Conservation (phyloP, 2,329 filamentous ascomycete species). For the Colletotrichum spaethianum region DNA sequence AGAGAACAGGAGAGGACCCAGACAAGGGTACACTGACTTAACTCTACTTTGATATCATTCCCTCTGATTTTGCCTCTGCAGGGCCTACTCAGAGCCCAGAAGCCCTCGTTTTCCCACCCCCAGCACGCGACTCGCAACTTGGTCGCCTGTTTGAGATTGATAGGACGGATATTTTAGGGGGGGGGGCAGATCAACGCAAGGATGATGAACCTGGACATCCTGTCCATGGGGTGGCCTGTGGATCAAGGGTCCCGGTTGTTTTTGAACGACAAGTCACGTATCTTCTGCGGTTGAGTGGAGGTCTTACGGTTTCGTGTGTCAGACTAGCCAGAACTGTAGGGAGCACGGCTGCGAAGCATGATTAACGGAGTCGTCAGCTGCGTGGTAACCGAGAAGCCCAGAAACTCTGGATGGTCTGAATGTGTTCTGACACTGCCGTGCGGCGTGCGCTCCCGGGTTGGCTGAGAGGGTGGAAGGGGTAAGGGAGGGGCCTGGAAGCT, state of each 20-base stretch:
- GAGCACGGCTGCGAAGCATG: conserved; percentile 40
- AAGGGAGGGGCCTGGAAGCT: neutral
- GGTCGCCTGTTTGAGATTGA: conserved; percentile 66
- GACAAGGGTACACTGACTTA: conserved; percentile 36
- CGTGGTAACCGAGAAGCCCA: conserved; percentile 26
- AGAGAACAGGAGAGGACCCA: conserved; percentile 24
- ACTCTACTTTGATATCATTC: conserved; percentile 39
- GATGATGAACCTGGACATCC: conserved; percentile 43
- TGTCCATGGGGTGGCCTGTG: conserved; percentile 37
- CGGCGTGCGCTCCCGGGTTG: conserved; percentile 42
- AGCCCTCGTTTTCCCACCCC: conserved; percentile 27
- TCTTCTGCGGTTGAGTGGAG: conserved; percentile 38
- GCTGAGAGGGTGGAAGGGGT: conserved; percentile 17
- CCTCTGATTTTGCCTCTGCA: conserved; percentile 34
- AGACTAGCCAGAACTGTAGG: conserved; percentile 43
- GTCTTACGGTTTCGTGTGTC: conserved; percentile 42
- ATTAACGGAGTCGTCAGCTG: conserved; percentile 42
- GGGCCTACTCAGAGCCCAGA: conserved; percentile 29
- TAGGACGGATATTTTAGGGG: conserved; percentile 61
- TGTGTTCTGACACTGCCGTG: conserved; percentile 36
- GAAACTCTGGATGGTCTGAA: conserved; percentile 29
- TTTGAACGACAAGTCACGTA: conserved; percentile 37
- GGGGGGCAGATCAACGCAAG: conserved; percentile 59
- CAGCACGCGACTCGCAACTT: conserved; percentile 42
- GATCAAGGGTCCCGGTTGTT: conserved; percentile 45